Evolutionary conservation across 2,329 filamentous ascomycete species (phyloP).

Genomic region (Didymella exigua): DNA sequence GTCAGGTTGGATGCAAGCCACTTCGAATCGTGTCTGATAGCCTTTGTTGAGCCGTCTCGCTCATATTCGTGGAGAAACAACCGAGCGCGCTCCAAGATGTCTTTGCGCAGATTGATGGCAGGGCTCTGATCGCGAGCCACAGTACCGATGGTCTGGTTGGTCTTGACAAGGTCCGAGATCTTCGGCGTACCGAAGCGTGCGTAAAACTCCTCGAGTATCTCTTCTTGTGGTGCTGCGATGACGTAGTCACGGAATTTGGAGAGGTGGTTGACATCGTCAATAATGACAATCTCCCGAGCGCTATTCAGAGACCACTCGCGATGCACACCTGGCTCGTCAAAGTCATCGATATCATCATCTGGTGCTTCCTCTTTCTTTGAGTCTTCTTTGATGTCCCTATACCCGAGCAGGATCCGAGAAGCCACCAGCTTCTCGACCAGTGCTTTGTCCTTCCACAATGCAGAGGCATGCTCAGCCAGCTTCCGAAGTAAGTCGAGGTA

Average conservation of each 20-base stretch:
- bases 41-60: slow-evolving; percentile 60
- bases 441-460: slow-evolving; percentile 77
- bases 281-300: slow-evolving; percentile 77
- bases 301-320: slow-evolving; percentile 79
- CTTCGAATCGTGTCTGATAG: slow-evolving; percentile 82
- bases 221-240: slow-evolving; percentile 88
- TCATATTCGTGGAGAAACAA: slow-evolving; percentile 88
- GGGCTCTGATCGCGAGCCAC: slow-evolving; percentile 68
- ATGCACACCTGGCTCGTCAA: slow-evolving; percentile 54
- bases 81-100: slow-evolving; percentile 85
- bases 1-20: slow-evolving; percentile 88
- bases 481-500: slow-evolving; percentile 83
- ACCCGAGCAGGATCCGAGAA: slow-evolving; percentile 81
- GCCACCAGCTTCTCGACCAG: slow-evolving; percentile 77
- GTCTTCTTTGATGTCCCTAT: slow-evolving; percentile 70
- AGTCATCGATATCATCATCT: slow-evolving; percentile 52
- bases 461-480: slow-evolving; percentile 73
- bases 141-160: slow-evolving; percentile 74
- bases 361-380: slow-evolving; percentile 51
- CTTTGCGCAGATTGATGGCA: slow-evolving; percentile 74
- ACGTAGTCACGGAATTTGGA: slow-evolving; percentile 84
- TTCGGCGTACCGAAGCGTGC: slow-evolving; percentile 75
- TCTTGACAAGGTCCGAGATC: slow-evolving; percentile 77
- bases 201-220: slow-evolving; percentile 84
- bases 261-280: slow-evolving; percentile 61